Conservation (phyloP, 345 rosid genomes). For the Aquilaria sinensis region DNA sequence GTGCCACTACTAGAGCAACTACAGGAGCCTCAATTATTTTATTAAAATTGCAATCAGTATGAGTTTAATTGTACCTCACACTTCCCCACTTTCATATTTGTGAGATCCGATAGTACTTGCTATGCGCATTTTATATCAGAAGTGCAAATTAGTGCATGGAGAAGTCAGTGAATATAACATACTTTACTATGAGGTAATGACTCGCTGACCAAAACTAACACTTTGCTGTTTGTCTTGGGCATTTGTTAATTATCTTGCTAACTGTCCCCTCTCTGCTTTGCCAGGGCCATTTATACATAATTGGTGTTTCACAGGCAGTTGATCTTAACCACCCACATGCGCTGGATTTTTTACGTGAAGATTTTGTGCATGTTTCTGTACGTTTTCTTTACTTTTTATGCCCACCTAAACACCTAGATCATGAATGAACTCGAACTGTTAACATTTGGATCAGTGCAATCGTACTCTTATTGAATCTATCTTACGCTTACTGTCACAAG, state of each 20-base stretch:
- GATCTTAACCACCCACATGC: slow-evolving; percentile 96
- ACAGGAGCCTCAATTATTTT: slow-evolving; percentile 1
- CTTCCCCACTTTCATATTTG: background rate
- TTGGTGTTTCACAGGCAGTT: slow-evolving; percentile 92
- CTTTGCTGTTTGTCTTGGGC: background rate
- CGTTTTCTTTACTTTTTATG: slow-evolving; percentile 17
- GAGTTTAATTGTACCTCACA: background rate
- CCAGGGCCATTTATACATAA: slow-evolving; percentile 87
- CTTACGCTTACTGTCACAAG: background rate
- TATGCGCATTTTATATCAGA: slow-evolving; percentile 81
- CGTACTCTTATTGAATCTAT: background rate
- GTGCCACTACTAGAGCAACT: background rate
- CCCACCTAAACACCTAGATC: background rate
- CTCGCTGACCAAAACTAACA: background rate
- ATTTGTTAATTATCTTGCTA: background rate
- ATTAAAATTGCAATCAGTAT: background rate
- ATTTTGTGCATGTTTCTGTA: slow-evolving; percentile 91
- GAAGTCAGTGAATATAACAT: slow-evolving; percentile 98
- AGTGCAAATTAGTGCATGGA: slow-evolving; percentile 95
- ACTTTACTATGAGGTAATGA: slow-evolving; percentile 75
- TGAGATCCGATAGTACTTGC: slow-evolving; percentile 54
- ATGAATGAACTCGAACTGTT: background rate
- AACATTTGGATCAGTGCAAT: background rate
- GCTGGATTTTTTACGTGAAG: slow-evolving; percentile 90
- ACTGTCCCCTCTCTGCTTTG: slow-evolving; percentile 3